These are phyloP conservation scores for Botrytis galanthina DNA, from an alignment of 2,329 filamentous ascomycete genomes.

Conservation along the genomic window DNA sequence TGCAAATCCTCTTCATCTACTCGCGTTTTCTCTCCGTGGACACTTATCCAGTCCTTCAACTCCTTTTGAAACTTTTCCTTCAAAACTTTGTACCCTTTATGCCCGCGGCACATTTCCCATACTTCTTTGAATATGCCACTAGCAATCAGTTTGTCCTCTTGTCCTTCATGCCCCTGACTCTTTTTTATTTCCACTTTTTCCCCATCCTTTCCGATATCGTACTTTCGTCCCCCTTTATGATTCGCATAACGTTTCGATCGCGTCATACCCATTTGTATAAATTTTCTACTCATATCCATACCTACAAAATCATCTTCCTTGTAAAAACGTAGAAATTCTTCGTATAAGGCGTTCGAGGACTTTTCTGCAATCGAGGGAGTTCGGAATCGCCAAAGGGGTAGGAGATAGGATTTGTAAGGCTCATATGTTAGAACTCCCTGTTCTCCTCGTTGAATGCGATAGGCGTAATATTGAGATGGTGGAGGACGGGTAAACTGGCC, in stretches of 20 bases:
- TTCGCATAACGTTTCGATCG: conserved; percentile 59
- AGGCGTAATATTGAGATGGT: neutral
- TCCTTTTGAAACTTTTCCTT: neutral
- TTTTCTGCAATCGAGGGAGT: conserved; percentile 50
- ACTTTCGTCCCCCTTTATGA: conserved; percentile 54
- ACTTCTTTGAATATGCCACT: conserved; percentile 49
- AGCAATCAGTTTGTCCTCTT: conserved; percentile 50
- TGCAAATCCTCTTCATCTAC: neutral
- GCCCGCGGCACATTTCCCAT: conserved; percentile 40
- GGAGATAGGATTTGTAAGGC: conserved; percentile 59
- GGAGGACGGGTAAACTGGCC: conserved; percentile 1
- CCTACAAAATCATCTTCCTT: conserved; percentile 56
- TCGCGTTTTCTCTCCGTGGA: neutral
- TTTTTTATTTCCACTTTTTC: conserved; percentile 39
- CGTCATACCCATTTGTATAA: conserved; percentile 66
- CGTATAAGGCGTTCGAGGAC: conserved; percentile 50
- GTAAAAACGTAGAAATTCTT: conserved; percentile 53
- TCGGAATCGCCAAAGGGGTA: conserved; percentile 60
- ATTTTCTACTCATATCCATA: conserved; percentile 64
- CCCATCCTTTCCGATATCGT: conserved; percentile 39
- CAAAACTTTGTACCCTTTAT: conserved; percentile 7
- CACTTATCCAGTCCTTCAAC: neutral
- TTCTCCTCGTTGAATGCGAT: conserved; percentile 57
- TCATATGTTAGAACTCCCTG: conserved; percentile 61
- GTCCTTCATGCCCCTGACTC: conserved; percentile 45